Base-by-base conservation (phyloP, 176 grass and related monocot species). In the sorghum (Sorghum bicolor) region DNA sequence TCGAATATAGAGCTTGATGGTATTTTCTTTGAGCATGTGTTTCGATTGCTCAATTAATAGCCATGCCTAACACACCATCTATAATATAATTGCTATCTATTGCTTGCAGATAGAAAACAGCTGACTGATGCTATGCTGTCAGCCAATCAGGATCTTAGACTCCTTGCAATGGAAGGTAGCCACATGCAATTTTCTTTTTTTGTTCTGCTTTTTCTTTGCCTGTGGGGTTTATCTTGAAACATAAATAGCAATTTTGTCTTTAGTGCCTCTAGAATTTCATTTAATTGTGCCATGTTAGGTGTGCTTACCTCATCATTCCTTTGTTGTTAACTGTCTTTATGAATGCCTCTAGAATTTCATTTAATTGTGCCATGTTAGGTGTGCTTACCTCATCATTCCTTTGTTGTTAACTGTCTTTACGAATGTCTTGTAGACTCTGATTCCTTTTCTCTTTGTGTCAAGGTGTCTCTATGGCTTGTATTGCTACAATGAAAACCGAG, bases 81-180 rank as follows among this genome's bases (percentile, higher is more conserved):
- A 74, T 36, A 86, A 63, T 68, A 60, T 83, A 67, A 74, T 55
- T 73, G 70, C n/a, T 38, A 74, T 82, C 70, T 50, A 58, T 58
- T 57, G 50, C 30, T 67, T 94, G 85, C 89, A 97, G 94, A 89
- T 81, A 81, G 90, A 67, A 64, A 70, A 24, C 70, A 84, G 37
- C 30, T 90, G 47, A 75, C 83, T 69, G 85, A 92, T 76, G 75
- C 60, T 20, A 61, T 91, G 86, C 38, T 94, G 68, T 93, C 95
- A 82, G 85, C 87, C 76, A 87, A 91, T 77, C 43, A 75, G 32
- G 93, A 98, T 63, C 88, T 98, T 63, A 90, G 86, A 66, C 72
- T 60, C 31, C 82, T 98, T 71, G 92, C 88, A 2, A 72, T 94
- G 78, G 58, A 93, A 89, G 95, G 95, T 98, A 80, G 29, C 81